Evolutionary conservation across 208 protist genomes (phyloP), one percentile per base, ranked within the genome.

Genomic region (Porcisia deanei): DNA sequence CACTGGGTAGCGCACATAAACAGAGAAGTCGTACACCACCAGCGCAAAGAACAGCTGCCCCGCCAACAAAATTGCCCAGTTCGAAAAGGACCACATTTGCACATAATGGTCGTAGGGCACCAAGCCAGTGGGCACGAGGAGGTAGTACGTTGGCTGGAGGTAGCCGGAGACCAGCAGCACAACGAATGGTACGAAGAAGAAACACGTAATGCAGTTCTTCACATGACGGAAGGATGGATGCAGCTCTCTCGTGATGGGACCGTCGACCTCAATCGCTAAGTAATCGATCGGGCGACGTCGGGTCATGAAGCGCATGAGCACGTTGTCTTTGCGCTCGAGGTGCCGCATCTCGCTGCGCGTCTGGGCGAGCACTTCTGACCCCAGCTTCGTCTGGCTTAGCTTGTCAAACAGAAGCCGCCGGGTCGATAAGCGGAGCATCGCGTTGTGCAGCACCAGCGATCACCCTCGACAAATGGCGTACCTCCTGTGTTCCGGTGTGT

Each of bases 141-240:
- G 37, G 61, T 96, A 96, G 75, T 94, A 94, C 30, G 82, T 94
- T n/a, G 91, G 91, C 66, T 89, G 80, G 70, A 94, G 68, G n/a
- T 73, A 63, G 16, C 90, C 90, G 2, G 77, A 80, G 25, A 94
- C 57, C 0, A 92, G 86, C 63, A 87, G 72, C 8, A 80, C 45
- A 39, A 94, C 81, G 10, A 93, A 79, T 2, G 91, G 91, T 0
- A 67, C 65, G 55, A 85, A 83, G 3, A 94, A 63, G 18, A 93
- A 39, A 58, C 81, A 69, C 0, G 91, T 93, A 47, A 89, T 85
- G 39, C 71, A 72, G 53, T 85, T 67, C 74, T 91, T 96, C 3
- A 87, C 88, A 73, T 89, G 84, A n/a, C 80, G 73, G 67, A 96
- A 96, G 9, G 88, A 91, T 0, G 86, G 79, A 69, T 91, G 85